phyloP scores from a whole-genome alignment of 805 yeast genomes.

The Yarrowia sp. region DNA sequence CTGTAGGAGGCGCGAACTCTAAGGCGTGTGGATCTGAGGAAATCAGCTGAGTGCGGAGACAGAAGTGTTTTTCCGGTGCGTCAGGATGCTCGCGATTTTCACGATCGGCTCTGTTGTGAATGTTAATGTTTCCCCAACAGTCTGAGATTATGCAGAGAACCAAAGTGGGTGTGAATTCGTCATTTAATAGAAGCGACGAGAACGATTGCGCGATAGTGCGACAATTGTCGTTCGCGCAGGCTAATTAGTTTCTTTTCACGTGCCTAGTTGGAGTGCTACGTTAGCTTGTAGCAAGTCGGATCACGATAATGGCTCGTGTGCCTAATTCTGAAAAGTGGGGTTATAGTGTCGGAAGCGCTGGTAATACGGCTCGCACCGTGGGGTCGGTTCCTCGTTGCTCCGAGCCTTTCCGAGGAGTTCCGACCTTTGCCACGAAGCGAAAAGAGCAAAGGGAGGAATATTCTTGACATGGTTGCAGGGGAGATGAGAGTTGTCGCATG shows the following conservation, averaged over 20 bases:
- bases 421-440: neutral
- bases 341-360: neutral
- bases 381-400: neutral
- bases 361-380: neutral
- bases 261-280: no score
- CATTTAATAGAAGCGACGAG: no score
- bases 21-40: neutral
- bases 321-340: no score
- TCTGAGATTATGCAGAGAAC: no score
- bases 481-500: conserved; percentile 7
- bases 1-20: neutral
- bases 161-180: no score
- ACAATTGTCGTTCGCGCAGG: no score
- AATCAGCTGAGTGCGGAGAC: neutral
- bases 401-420: neutral
- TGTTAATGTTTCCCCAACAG: neutral
- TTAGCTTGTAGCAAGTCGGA: no score
- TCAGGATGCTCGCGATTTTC: neutral
- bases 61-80: neutral
- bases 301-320: no score
- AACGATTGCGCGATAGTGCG: no score
- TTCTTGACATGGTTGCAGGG: conserved; percentile 9
- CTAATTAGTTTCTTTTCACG: no score
- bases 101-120: conserved; percentile 1
- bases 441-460: neutral